Evolutionary conservation across 306 rosid species (phyloP).

Genomic region (Casuarina glauca): DNA sequence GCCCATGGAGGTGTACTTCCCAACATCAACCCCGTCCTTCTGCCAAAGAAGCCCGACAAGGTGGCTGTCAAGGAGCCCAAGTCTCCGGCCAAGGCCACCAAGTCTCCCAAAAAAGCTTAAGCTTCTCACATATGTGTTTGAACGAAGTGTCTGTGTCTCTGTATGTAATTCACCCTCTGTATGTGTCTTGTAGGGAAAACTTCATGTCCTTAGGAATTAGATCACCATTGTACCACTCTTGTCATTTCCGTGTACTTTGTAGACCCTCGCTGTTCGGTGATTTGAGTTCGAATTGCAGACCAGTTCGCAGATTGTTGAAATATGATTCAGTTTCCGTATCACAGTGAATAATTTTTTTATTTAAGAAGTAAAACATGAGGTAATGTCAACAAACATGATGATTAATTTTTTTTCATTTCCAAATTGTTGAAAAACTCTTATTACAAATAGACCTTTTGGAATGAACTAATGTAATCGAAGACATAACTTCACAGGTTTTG

Average conservation of each 20-base stretch:
- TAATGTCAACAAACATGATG: too few relatives aligned
- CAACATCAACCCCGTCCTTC: conserved; percentile 44
- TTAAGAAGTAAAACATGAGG: too few relatives aligned
- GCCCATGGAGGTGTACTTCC: conserved; percentile 50
- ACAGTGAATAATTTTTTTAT: too few relatives aligned
- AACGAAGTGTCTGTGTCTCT: conserved; percentile 5
- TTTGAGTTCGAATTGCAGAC: not conserved
- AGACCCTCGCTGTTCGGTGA: not conserved
- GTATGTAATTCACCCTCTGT: conserved; percentile 6
- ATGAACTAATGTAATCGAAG: too few relatives aligned
- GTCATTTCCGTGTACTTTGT: not conserved
- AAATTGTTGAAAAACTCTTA: too few relatives aligned
- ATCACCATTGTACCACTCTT: not conserved
- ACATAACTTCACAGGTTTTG: too few relatives aligned
- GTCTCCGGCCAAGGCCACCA: conserved; percentile 41
- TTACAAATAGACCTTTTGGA: too few relatives aligned
- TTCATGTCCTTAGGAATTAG: conserved; percentile 16
- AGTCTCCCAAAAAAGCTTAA: conserved; percentile 34
- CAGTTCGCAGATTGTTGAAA: not conserved
- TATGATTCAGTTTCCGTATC: too few relatives aligned
- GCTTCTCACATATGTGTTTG: not conserved
- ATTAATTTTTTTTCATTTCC: too few relatives aligned
- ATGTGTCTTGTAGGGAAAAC: conserved; percentile 18
- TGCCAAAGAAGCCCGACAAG: conserved; percentile 38
- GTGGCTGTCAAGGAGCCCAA: conserved; percentile 33